A percentile compares a stretch with the other conserved stretches of the same genome.
These are phyloP conservation scores for Phytophthora pistaciae DNA, from an alignment of 352 stramenopile genomes.

Conservation along the genomic window DNA sequence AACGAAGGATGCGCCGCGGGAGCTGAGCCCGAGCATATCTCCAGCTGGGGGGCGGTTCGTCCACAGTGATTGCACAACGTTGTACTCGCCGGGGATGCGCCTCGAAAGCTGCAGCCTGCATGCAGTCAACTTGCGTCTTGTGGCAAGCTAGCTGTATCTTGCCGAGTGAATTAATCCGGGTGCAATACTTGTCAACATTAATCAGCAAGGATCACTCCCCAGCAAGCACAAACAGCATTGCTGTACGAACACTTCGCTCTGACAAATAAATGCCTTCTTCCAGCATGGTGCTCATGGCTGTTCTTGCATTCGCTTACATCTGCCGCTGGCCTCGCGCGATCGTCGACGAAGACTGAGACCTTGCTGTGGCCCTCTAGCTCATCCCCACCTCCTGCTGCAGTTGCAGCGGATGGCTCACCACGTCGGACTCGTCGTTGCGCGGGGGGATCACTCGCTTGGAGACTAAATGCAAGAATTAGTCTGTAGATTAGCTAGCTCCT, in stretches of 20 bases:
- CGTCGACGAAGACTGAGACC: constrained; percentile 12
- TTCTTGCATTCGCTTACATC: constrained; percentile 1
- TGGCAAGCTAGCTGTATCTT: not conserved
- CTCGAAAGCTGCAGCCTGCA: constrained; percentile 2
- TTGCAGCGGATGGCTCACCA: constrained; percentile 19
- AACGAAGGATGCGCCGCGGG: constrained; percentile 9
- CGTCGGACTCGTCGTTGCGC: constrained; percentile 12
- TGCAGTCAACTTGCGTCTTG: no score
- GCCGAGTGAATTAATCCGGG: not conserved
- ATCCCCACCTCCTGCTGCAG: constrained; percentile 14
- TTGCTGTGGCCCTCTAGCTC: constrained; percentile 8
- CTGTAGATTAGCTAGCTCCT: constrained; percentile 15
- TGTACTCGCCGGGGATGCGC: not conserved
- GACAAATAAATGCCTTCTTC: not conserved
- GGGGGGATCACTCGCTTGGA: not conserved
- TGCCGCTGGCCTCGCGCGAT: constrained; percentile 7
- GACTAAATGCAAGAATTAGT: constrained; percentile 9
- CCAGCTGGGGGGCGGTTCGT: constrained; percentile 17
- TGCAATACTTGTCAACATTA: not conserved
- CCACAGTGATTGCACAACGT: constrained; percentile 37
- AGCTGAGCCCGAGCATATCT: not conserved
- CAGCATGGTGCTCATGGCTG: constrained; percentile 1
- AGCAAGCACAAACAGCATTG: not conserved
- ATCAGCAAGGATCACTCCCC: not conserved
- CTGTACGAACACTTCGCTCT: not conserved